phyloP scores from a whole-genome alignment of 106 monocot genomes.

The Allium fistulosum region DNA sequence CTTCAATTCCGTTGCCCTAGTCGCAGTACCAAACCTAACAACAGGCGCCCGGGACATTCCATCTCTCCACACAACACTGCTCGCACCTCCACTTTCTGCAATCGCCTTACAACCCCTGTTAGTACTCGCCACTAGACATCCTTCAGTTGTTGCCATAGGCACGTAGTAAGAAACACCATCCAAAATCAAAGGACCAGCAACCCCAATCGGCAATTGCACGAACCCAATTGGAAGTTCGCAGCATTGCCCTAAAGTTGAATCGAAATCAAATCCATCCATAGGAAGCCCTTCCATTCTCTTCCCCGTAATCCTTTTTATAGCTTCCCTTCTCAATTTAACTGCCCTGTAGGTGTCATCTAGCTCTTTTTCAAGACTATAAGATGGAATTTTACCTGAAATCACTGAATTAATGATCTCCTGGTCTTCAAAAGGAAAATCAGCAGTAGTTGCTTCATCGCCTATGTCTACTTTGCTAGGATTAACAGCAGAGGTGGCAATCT shows the following conservation, averaged over 20 bases:
- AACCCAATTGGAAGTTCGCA: constrained; percentile 88
- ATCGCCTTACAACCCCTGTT: constrained; percentile 89
- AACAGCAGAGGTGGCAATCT: neutral
- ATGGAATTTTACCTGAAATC: constrained; percentile 17
- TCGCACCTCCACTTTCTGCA: constrained; percentile 62
- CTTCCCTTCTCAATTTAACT: constrained; percentile 36
- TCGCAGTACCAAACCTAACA: constrained; percentile 49
- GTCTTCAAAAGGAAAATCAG: constrained; percentile 9
- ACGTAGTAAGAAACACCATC: constrained; percentile 59
- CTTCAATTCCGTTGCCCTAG: constrained; percentile 68
- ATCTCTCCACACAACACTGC: constrained; percentile 59
- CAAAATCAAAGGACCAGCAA: constrained; percentile 70
- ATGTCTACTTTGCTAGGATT: neutral
- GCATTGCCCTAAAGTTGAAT: constrained; percentile 75
- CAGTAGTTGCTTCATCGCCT: neutral
- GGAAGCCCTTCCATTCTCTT: constrained; percentile 64
- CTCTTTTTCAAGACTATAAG: constrained; percentile 30
- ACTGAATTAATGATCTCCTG: constrained; percentile 27
- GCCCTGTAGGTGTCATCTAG: constrained; percentile 30
- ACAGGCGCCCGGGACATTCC: constrained; percentile 88
- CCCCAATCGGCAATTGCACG: constrained; percentile 74
- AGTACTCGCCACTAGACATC: constrained; percentile 87
- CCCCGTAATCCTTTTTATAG: constrained; percentile 46
- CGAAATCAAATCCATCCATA: constrained; percentile 83
- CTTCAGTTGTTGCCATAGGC: constrained; percentile 97